phyloP scores from a whole-genome alignment of 2,329 filamentous ascomycete species.

The Colletotrichum eremochloae region DNA sequence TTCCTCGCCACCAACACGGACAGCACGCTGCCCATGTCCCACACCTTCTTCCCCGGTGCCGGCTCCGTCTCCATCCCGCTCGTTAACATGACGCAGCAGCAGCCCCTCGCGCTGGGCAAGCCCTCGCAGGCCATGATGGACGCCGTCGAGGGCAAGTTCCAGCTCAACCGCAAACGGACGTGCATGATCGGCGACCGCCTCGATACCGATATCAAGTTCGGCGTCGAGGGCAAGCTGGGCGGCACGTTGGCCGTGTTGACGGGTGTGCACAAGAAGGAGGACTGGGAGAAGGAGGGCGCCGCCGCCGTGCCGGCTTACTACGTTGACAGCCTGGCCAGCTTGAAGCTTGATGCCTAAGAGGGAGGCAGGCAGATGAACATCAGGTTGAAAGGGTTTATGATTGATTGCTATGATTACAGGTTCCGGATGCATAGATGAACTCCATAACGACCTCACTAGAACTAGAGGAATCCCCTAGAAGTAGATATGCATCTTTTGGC shows the following conservation, averaged over 20 bases:
- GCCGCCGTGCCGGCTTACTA: conserved; percentile 83
- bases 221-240: conserved; percentile 88
- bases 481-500: conserved; percentile 22
- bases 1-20: conserved; percentile 97
- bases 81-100: conserved; percentile 75
- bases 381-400: conserved; percentile 1
- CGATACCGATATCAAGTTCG: conserved; percentile 97
- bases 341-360: conserved; percentile 53
- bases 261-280: conserved; percentile 87
- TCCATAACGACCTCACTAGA: conserved; percentile 21
- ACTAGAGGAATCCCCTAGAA: conserved; percentile 24
- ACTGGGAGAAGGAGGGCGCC: conserved; percentile 79
- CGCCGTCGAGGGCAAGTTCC: conserved; percentile 95
- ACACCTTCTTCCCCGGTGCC: conserved; percentile 90
- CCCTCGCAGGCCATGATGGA: conserved; percentile 99
- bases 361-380: conserved; percentile 15
- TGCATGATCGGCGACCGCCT: conserved; percentile 97
- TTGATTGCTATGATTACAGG: conserved; percentile 20
- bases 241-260: conserved; percentile 93
- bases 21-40: conserved; percentile 85
- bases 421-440: conserved; percentile 20
- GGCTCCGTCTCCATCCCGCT: conserved; percentile 86
- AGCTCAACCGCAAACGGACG: conserved; percentile 83
- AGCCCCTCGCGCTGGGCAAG: conserved; percentile 88
- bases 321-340: conserved; percentile 85